phyloP scores from a whole-genome alignment of 2,329 filamentous ascomycete genomes.

The Hypomyces perniciosus region DNA sequence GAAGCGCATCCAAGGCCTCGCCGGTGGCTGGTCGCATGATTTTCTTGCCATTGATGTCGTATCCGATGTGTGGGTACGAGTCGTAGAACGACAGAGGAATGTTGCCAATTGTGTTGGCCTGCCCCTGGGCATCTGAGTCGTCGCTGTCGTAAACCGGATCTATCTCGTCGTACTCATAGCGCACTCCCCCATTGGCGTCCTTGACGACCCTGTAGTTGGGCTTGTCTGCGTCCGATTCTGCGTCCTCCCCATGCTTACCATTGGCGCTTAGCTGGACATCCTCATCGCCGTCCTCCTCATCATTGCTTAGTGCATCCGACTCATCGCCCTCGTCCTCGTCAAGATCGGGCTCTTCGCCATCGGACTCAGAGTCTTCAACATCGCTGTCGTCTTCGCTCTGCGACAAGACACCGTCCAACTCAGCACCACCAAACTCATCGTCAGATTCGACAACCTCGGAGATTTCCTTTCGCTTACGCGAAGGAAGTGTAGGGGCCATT shows the following conservation, averaged over 20 bases:
- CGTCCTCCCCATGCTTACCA: not conserved
- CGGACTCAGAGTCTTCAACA: constrained; percentile 3
- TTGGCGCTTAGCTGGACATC: not conserved
- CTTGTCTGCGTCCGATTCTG: constrained; percentile 15
- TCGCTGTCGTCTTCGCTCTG: constrained; percentile 39
- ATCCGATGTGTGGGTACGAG: constrained; percentile 95
- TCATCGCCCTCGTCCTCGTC: constrained; percentile 34
- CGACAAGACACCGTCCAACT: constrained; percentile 50
- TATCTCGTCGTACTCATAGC: constrained; percentile 91
- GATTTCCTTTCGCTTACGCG: constrained; percentile 61
- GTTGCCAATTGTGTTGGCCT: constrained; percentile 87
- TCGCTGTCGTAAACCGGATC: constrained; percentile 95
- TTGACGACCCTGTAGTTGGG: constrained; percentile 47
- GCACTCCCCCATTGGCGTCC: constrained; percentile 84
- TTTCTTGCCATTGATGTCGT: constrained; percentile 97
- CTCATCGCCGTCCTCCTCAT: not conserved
- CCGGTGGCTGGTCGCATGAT: constrained; percentile 94
- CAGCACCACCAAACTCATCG: constrained; percentile 51
- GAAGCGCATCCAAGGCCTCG: constrained; percentile 83
- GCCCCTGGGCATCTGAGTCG: constrained; percentile 75
- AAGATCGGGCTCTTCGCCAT: constrained; percentile 27
- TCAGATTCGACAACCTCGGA: constrained; percentile 52
- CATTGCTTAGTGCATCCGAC: constrained; percentile 1
- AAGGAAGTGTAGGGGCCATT: constrained; percentile 16
- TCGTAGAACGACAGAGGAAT: constrained; percentile 96